Evolutionary conservation across 2,329 filamentous ascomycete species (phyloP).

Genomic region (Venturia effusa): DNA sequence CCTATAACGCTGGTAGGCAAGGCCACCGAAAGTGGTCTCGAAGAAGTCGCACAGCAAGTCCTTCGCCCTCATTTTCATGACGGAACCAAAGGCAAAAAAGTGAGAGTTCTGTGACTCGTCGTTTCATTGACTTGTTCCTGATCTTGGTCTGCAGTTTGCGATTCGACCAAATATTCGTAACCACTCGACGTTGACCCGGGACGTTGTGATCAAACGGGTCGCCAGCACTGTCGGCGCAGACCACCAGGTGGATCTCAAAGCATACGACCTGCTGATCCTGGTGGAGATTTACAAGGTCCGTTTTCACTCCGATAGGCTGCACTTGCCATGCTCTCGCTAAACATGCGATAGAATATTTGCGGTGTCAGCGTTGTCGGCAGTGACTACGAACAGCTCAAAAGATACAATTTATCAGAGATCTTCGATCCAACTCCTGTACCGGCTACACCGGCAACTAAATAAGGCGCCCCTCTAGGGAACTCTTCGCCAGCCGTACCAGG

Average conservation of each 20-base stretch:
- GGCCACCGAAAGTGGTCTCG: constrained; percentile 58
- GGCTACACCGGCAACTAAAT: background rate
- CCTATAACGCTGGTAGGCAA: constrained; percentile 51
- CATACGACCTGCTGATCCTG: constrained; percentile 68
- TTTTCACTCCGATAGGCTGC: background rate
- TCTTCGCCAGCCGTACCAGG: background rate
- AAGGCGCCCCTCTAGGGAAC: background rate
- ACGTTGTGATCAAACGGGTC: constrained; percentile 59
- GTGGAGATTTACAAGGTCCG: constrained; percentile 70
- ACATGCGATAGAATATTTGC: constrained; percentile 49
- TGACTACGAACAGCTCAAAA: constrained; percentile 64
- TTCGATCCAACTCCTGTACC: constrained; percentile 29
- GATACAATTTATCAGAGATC: constrained; percentile 68
- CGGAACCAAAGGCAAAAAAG: constrained; percentile 41
- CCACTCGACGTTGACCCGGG: constrained; percentile 56
- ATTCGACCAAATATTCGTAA: constrained; percentile 70
- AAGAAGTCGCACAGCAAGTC: constrained; percentile 52
- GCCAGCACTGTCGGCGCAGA: constrained; percentile 52
- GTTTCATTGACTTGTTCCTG: background rate
- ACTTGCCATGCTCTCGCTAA: constrained; percentile 1
- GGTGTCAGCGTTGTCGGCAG: constrained; percentile 70
- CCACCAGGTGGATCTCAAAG: constrained; percentile 67
- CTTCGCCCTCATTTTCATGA: constrained; percentile 53
- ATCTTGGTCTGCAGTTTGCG: constrained; percentile 51
- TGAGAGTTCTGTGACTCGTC: constrained; percentile 20